Evolutionary conservation across 192 early-diverging fungal species (phyloP), one percentile per base, ranked within the genome.

Genomic region (Backusella luteola): DNA sequence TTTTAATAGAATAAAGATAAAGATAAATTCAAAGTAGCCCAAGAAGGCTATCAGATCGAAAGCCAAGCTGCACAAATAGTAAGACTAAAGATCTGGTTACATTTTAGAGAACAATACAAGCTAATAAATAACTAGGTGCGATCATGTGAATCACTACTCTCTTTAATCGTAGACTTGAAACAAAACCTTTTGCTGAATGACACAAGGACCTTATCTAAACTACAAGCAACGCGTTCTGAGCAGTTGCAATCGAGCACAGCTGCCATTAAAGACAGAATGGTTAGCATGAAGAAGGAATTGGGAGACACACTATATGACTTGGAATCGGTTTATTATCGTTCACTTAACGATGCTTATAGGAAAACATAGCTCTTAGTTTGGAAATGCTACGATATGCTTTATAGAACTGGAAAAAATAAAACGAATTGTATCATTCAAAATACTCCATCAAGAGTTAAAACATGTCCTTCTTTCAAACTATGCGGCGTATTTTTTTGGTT

Each of bases 31-130:
- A 86, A 86, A 63, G 82, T 86, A 2, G 80, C 87, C 8, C 87
- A 88, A 53, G 87, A 88, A 77, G 85, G 85, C 19, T 88, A 88
- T 63, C 87, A 88, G 69, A 85, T 88, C 53, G 85, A 88, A 71
- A 86, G 84, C 23, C 77, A 86, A 11, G 84, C 87, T 12, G 80
- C 85, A 17, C 85, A 88, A 66, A 88, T 88, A 56, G 87, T 88
- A 59, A 77, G 46, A 1, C n/a, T 49, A 1, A n/a, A 4, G 42
- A 1, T 6, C 12, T 17, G 42, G 12, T 17, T 49, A 6, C n/a
- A 49, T 49, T 49, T n/a, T 49, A 17, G 15, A 49, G 6, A 6
- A 49, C 19, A 49, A 7, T n/a, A 6, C 14, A 49, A 49, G 46
- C 46, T 49, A 49, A 49, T n/a, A 1, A n/a, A 0, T n/a, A 49